phyloP scores from a whole-genome alignment of 2,329 filamentous ascomycete species.

The Fusarium sp. region DNA sequence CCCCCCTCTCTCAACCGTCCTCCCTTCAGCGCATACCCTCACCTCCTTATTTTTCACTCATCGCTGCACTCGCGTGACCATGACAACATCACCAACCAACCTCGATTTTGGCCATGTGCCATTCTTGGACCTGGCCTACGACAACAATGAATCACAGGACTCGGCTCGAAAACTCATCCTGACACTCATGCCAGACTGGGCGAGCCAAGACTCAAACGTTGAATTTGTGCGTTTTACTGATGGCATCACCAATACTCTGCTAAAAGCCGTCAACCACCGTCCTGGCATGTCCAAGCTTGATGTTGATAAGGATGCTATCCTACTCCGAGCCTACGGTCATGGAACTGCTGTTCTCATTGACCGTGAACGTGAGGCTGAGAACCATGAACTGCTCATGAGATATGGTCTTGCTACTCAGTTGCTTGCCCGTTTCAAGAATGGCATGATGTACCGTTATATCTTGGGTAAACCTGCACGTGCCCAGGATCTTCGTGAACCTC shows the following conservation, averaged over 20 bases:
- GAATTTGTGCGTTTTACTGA: slow-evolving; percentile 94
- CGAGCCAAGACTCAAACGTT: slow-evolving; percentile 74
- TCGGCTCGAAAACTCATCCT: slow-evolving; percentile 84
- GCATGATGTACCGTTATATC: slow-evolving; percentile 93
- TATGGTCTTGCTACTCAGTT: slow-evolving; percentile 85
- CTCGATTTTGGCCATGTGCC: slow-evolving; percentile 58
- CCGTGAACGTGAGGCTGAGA: slow-evolving; percentile 81
- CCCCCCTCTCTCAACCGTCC: slow-evolving; percentile 4
- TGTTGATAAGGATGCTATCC: slow-evolving; percentile 83
- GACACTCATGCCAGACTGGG: slow-evolving; percentile 85
- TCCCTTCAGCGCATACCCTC: slow-evolving; percentile 4
- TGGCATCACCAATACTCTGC: slow-evolving; percentile 94
- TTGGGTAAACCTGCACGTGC: slow-evolving; percentile 82
- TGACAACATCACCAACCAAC: slow-evolving; percentile 48
- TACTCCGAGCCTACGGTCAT: slow-evolving; percentile 93
- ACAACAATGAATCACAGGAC: slow-evolving; percentile 76
- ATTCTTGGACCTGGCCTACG: slow-evolving; percentile 81
- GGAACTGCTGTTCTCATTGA: slow-evolving; percentile 96
- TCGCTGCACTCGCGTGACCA: slow-evolving; percentile 36
- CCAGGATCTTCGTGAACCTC: slow-evolving; percentile 78
- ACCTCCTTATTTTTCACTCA: slow-evolving; percentile 16
- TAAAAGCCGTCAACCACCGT: slow-evolving; percentile 78
- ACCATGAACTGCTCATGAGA: slow-evolving; percentile 87
- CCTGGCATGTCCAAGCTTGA: slow-evolving; percentile 74
- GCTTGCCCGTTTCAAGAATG: slow-evolving; percentile 92